Percentiles rank a stretch among this genome's conserved stretches.
Conservation (phyloP, 805 yeast genomes). For the Cyberlindnera bimundalis region DNA sequence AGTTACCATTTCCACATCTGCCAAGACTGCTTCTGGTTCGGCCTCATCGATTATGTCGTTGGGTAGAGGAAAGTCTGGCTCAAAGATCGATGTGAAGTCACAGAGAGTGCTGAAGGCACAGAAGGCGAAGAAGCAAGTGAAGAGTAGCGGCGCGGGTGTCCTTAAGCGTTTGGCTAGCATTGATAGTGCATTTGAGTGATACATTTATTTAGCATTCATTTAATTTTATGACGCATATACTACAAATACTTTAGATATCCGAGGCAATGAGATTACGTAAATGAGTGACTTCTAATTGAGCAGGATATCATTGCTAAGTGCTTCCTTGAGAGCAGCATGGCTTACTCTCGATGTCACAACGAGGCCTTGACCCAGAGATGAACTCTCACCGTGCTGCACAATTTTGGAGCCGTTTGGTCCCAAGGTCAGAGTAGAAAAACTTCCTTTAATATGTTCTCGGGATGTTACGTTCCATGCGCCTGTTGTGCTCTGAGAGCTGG, state of each 20-base stretch:
- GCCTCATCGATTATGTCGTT: slow-evolving; percentile 57
- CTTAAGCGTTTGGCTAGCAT: slow-evolving; percentile 13
- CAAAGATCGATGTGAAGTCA: slow-evolving; percentile 11
- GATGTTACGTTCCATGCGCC: slow-evolving; percentile 5
- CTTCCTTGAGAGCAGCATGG: slow-evolving; percentile 27
- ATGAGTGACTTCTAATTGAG: background rate
- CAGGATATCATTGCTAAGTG: slow-evolving; percentile 16
- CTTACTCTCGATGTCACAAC: slow-evolving; percentile 27
- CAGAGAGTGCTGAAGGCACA: slow-evolving; percentile 27
- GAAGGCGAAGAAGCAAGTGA: slow-evolving; percentile 18
- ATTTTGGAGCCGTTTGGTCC: slow-evolving; percentile 28
- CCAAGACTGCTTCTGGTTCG: slow-evolving; percentile 52
- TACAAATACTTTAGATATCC: too few relatives aligned
- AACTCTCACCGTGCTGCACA: slow-evolving; percentile 27
- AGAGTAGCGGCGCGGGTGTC: slow-evolving; percentile 9
- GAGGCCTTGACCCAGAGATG: slow-evolving; percentile 18
- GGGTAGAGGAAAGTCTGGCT: slow-evolving; percentile 30
- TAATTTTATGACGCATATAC: background rate
- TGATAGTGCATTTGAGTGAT: slow-evolving; percentile 13
- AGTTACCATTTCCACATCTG: slow-evolving; percentile 51
- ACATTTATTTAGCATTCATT: background rate
- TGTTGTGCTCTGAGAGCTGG: background rate
- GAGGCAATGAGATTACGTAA: too few relatives aligned
- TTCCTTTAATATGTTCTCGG: slow-evolving; percentile 19
- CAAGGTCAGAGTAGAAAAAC: slow-evolving; percentile 26